Conservation (phyloP, 2,329 filamentous ascomycete genomes). For the Hypocrella siamensis region DNA sequence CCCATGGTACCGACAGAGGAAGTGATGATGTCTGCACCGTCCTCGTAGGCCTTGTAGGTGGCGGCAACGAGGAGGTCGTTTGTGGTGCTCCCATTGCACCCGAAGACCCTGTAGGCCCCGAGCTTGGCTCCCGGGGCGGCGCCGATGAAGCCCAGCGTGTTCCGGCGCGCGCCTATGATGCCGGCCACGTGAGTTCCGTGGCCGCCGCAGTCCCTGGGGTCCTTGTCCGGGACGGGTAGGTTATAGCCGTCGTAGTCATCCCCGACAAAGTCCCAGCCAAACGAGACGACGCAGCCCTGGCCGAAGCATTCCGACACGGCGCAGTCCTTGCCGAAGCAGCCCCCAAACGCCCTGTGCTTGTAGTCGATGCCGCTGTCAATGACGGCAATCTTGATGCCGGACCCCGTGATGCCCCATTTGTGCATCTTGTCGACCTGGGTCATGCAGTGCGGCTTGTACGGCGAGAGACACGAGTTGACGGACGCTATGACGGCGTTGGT, state of each 20-base stretch:
- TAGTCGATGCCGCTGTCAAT: constrained; percentile 36
- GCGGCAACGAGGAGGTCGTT: constrained; percentile 23
- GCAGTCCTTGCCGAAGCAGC: constrained; percentile 16
- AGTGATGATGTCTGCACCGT: constrained; percentile 21
- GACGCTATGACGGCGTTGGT: too few species aligned
- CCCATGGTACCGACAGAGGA: constrained; percentile 16
- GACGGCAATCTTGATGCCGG: neutral
- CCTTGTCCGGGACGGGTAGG: constrained; percentile 16
- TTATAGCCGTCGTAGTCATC: constrained; percentile 15
- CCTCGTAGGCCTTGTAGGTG: constrained; percentile 23
- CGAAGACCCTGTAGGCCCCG: constrained; percentile 21
- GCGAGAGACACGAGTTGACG: too few species aligned
- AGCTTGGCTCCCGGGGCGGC: constrained; percentile 22
- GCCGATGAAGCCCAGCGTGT: constrained; percentile 20
- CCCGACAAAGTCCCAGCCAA: constrained; percentile 27
- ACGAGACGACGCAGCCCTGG: constrained; percentile 23
- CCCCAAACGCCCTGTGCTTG: constrained; percentile 22
- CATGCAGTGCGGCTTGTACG: too few species aligned
- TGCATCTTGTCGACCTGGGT: neutral
- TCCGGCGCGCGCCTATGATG: constrained; percentile 24
- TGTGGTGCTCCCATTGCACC: constrained; percentile 13
- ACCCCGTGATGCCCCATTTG: neutral
- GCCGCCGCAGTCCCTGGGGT: constrained; percentile 22
- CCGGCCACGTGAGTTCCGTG: constrained; percentile 30
- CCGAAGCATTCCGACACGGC: constrained; percentile 24